Evolutionary conservation across 352 stramenopile genomes (phyloP).

Genomic region (Peronospora farinosa): DNA sequence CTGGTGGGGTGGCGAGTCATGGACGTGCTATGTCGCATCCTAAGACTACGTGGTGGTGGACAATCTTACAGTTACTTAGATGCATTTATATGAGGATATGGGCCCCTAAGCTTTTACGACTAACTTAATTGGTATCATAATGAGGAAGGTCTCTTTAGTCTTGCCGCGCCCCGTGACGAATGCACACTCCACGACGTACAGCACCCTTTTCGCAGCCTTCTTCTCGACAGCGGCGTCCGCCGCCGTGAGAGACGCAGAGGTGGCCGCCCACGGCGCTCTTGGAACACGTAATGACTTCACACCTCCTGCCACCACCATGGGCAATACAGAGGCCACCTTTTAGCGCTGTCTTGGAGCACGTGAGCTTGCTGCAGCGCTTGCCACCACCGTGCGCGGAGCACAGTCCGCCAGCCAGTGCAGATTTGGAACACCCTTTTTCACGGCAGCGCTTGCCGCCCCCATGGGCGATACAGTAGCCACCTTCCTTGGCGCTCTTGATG

Average conservation of each 20-base stretch:
- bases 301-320: constrained; percentile 54
- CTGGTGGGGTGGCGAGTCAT: background rate
- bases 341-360: constrained; percentile 60
- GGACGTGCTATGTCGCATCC: constrained; percentile 1
- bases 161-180: constrained; percentile 48
- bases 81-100: constrained; percentile 26
- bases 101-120: constrained; percentile 20
- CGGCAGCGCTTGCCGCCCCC: constrained; percentile 54
- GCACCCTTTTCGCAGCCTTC: constrained; percentile 60
- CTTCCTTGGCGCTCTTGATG: constrained; percentile 68
- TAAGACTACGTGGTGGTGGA: background rate
- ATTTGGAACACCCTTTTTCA: constrained; percentile 50
- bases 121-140: constrained; percentile 10
- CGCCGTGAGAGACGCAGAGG: constrained; percentile 57
- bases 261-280: constrained; percentile 61
- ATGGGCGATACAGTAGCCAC: constrained; percentile 59
- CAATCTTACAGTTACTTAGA: constrained; percentile 3
- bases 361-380: constrained; percentile 41
- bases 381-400: constrained; percentile 68
- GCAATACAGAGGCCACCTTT: constrained; percentile 60
- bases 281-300: constrained; percentile 37
- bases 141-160: constrained; percentile 10
- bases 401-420: constrained; percentile 49
- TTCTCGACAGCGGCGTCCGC: constrained; percentile 51
- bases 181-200: constrained; percentile 66